Base-by-base conservation (phyloP, 2,329 filamentous ascomycete species). In the Penicillium sp. region DNA sequence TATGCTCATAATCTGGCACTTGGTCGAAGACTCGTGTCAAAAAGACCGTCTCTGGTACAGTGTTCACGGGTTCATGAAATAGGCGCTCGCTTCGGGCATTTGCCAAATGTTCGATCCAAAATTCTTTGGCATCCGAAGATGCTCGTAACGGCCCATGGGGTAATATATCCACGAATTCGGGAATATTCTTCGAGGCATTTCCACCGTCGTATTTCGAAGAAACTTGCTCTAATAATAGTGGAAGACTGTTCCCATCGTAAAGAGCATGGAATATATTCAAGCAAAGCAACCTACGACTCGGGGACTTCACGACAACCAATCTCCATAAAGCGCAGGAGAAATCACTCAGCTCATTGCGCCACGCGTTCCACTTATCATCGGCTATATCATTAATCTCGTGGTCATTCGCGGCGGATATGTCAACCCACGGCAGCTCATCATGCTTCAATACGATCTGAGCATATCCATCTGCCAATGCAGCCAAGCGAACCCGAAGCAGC, bases 171-270 rank as follows among this genome's bases (percentile, higher is more conserved):
- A 88, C 69, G 65, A 94, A 96, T 0, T 76, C 67, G 0, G 84
- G 83, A 0, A 76, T 77, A 7, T 68, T 64, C 0, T 66, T 63
- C 38, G 58, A 64, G 7, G 47, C 64, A 23, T 61, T 18, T 2
- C 60, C 42, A 0, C 65, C 65, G 16, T 66, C 61, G 63, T 90
- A 90, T 4, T 78, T 73, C 3, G 74, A 64, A 26, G 75, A 72
- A 2, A 95, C 77, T 20, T 79, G 72, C 3, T 81, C 68, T 20
- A 96, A 78, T 40, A 96, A 79, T 23, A 90, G 69, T 1, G 81
- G 79, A 40, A 96, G 81, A 59, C 91, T 93, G 61, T 83, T 87
- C 1, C 91, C 92, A 70, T 97, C 92, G 64, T 97, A 97, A 0
- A 96, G 71, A 0, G 83, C 91, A 68, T 97, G 92, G 71, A 96